These are phyloP conservation scores for Carex myosuroides DNA, from an alignment of 176 grass and related monocot species.

Conservation along the genomic window DNA sequence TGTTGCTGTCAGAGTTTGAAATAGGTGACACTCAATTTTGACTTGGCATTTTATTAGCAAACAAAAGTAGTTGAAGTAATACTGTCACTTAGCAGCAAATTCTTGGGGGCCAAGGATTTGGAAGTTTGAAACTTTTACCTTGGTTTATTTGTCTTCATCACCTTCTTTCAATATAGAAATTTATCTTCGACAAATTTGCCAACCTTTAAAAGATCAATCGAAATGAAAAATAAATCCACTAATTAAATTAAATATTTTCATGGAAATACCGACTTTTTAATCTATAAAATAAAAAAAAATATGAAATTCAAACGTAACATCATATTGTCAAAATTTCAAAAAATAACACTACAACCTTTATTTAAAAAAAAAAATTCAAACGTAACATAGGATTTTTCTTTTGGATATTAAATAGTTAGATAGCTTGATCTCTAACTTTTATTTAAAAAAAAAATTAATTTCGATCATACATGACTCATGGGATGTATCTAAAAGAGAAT, in stretches of 20 bases:
- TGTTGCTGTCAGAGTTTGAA: background rate
- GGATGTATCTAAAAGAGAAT: too few species aligned
- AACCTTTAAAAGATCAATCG: background rate
- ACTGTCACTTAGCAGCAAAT: background rate
- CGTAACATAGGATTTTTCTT: too few species aligned
- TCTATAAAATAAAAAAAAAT: too few species aligned
- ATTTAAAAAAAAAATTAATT: too few species aligned
- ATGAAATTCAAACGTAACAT: too few species aligned
- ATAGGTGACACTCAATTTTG: slow-evolving; percentile 8
- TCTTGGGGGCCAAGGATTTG: slow-evolving; percentile 15
- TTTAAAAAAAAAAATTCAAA: too few species aligned
- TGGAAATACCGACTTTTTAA: background rate
- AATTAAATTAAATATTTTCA: background rate
- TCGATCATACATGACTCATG: too few species aligned
- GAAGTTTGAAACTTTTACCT: background rate
- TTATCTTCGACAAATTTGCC: background rate
- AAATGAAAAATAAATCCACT: background rate
- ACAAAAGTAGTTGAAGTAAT: background rate
- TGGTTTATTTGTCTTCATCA: background rate
- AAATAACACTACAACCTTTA: too few species aligned
- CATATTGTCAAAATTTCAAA: too few species aligned
- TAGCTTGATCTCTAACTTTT: too few species aligned
- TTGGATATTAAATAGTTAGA: too few species aligned
- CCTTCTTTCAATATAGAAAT: background rate
- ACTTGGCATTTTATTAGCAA: background rate